Evolutionary conservation across 208 protist genomes (phyloP).

Genomic region (Trypanosoma congolense): DNA sequence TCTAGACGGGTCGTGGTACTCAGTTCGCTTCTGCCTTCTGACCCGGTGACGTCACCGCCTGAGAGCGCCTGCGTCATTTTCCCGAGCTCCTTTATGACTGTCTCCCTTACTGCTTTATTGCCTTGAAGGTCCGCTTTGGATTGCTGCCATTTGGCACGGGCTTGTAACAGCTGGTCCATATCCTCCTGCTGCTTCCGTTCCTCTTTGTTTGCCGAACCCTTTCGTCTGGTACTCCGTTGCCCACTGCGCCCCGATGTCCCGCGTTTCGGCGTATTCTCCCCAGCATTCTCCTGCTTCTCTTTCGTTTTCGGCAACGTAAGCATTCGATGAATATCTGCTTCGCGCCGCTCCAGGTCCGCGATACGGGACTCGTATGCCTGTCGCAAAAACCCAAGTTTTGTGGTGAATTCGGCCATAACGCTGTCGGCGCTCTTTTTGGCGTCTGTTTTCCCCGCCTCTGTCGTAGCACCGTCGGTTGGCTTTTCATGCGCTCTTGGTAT

Average conservation of each 20-base stretch:
- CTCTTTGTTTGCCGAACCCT: constrained; percentile 17
- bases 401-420: constrained; percentile 80
- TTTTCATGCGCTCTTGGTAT: neutral
- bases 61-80: constrained; percentile 21
- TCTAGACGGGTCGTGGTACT: too few species aligned
- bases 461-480: neutral
- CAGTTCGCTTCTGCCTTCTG: neutral
- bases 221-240: constrained; percentile 3
- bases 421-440: constrained; percentile 72
- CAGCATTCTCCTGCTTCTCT: constrained; percentile 18
- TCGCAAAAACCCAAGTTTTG: constrained; percentile 81
- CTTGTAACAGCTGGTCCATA: constrained; percentile 31
- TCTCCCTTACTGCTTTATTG: constrained; percentile 32
- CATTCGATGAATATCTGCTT: constrained; percentile 31
- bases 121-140: constrained; percentile 25
- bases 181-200: constrained; percentile 28
- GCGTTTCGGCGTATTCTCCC: neutral
- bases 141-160: constrained; percentile 45
- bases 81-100: constrained; percentile 27
- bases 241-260: neutral
- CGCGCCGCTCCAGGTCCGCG: constrained; percentile 79
- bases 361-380: constrained; percentile 91
- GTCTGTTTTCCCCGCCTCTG: constrained; percentile 43
- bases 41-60: neutral
- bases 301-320: constrained; percentile 2